Conservation (phyloP, 2,329 filamentous ascomycete species). For the Penicillium sclerotigenum region DNA sequence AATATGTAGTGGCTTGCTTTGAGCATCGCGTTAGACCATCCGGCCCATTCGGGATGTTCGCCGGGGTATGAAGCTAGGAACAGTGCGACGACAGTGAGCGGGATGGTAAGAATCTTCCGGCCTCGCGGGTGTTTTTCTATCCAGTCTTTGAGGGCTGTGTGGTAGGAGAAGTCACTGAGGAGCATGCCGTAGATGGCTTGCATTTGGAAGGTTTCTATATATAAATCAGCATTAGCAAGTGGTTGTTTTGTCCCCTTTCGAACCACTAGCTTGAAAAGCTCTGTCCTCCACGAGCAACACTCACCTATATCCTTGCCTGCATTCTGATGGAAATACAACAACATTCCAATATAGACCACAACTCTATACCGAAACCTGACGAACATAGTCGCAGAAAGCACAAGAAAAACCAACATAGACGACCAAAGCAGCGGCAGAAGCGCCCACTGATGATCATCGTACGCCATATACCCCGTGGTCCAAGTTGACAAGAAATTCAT, state of each 20-base stretch:
- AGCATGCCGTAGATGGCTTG: constrained; percentile 53
- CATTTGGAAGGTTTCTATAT: constrained; percentile 53
- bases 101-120: constrained; percentile 38
- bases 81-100: constrained; percentile 45
- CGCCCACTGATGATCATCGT: constrained; percentile 57
- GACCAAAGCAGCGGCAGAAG: constrained; percentile 50
- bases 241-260: neutral
- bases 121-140: constrained; percentile 42
- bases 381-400: constrained; percentile 44
- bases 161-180: constrained; percentile 51
- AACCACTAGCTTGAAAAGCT: neutral
- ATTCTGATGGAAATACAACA: constrained; percentile 51
- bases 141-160: constrained; percentile 47
- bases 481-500: constrained; percentile 49
- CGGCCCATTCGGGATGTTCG: constrained; percentile 49
- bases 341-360: constrained; percentile 46
- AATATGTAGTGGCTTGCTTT: constrained; percentile 46
- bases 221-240: neutral
- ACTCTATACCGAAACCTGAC: constrained; percentile 50
- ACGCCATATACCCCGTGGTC: constrained; percentile 52
- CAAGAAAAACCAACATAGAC: constrained; percentile 51
- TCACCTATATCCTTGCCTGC: constrained; percentile 46
- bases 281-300: constrained; percentile 8
- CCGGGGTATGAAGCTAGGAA: constrained; percentile 51
- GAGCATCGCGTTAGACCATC: constrained; percentile 49